phyloP scores from a whole-genome alignment of 1,284 basidiomycete species.

The Tilletia indica region DNA sequence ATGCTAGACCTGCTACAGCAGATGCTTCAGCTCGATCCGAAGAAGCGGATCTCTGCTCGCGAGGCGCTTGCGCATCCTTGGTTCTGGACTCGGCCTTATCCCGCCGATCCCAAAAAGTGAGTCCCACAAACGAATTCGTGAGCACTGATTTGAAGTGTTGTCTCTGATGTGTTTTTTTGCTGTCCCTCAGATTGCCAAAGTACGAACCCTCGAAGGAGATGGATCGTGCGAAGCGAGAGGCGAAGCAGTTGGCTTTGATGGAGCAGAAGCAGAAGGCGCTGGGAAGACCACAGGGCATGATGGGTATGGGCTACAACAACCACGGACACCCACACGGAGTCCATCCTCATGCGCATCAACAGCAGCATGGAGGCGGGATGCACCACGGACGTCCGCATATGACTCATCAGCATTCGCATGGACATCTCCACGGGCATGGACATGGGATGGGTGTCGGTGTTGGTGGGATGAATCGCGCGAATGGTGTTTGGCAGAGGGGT shows the following conservation, averaged over 20 bases:
- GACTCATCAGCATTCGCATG: neutral
- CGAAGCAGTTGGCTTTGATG: constrained; percentile 3
- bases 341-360: neutral
- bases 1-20: neutral
- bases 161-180: no score
- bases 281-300: neutral
- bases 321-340: neutral
- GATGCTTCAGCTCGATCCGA: constrained; percentile 49
- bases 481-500: no score
- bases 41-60: constrained; percentile 45
- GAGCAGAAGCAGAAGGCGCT: constrained; percentile 8
- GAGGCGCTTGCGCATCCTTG: constrained; percentile 51
- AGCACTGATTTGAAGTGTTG: no score
- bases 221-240: constrained; percentile 31
- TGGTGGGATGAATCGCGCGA: no score
- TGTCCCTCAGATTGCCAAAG: constrained; percentile 52
- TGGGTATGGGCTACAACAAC: constrained; percentile 2
- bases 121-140: neutral
- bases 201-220: constrained; percentile 53
- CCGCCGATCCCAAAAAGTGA: constrained; percentile 38
- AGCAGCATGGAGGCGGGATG: no score
- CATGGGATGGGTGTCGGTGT: neutral
- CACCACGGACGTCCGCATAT: neutral
- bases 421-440: neutral
- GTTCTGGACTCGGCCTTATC: constrained; percentile 52